Conservation (phyloP, 2,329 filamentous ascomycete species). For the Exophiala spinifera region DNA sequence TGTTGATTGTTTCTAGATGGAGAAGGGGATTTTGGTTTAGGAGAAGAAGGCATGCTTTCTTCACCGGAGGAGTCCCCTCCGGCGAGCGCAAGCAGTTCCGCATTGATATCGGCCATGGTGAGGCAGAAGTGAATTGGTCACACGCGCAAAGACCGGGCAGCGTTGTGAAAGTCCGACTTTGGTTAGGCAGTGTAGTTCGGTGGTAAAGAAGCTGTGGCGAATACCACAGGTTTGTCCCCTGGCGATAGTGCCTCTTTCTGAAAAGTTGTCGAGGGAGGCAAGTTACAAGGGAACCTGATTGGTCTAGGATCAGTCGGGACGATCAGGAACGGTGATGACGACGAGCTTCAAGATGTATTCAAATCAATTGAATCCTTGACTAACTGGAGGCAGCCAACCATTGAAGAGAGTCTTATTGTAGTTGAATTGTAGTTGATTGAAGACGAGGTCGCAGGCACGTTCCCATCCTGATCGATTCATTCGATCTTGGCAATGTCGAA, state of each 20-base stretch:
- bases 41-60: conserved; percentile 52
- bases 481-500: neutral
- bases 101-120: conserved; percentile 82
- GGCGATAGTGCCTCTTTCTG: too few species aligned
- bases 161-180: neutral
- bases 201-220: too few species aligned
- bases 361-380: neutral
- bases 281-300: neutral
- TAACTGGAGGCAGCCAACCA: neutral
- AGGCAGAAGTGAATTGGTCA: conserved; percentile 5
- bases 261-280: neutral
- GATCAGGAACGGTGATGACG: too few species aligned
- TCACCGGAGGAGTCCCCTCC: conserved; percentile 65
- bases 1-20: conserved; percentile 46
- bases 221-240: too few species aligned
- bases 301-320: too few species aligned
- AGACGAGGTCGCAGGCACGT: neutral
- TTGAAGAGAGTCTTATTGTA: too few species aligned
- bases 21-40: conserved; percentile 57
- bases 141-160: neutral
- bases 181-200: neutral
- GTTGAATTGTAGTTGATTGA: neutral
- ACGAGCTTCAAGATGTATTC: too few species aligned
- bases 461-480: neutral
- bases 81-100: conserved; percentile 88